phyloP scores from a whole-genome alignment of 352 stramenopile genomes.

The Phytophthora meadii region DNA sequence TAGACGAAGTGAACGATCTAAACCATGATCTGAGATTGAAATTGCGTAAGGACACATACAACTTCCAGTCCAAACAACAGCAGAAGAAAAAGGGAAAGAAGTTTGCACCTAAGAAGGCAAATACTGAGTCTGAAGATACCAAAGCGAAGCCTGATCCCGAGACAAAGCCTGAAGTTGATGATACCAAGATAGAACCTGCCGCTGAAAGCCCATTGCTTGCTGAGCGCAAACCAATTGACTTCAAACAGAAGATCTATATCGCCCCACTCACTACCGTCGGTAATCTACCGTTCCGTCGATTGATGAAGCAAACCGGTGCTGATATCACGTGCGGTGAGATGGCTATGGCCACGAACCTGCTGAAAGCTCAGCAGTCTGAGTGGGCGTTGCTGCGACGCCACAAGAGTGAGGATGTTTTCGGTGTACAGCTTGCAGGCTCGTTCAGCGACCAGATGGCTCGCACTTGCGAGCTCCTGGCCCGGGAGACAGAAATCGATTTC shows the following conservation, averaged over 20 bases:
- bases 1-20: constrained; percentile 86
- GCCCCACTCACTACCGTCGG: constrained; percentile 99
- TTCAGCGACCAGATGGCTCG: constrained; percentile 95
- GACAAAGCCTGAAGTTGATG: constrained; percentile 12
- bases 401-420: constrained; percentile 97
- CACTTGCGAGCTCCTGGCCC: constrained; percentile 93
- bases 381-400: constrained; percentile 98
- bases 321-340: constrained; percentile 99
- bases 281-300: constrained; percentile 98
- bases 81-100: constrained; percentile 72
- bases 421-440: constrained; percentile 96
- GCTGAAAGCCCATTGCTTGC: constrained; percentile 55
- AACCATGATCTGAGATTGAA: constrained; percentile 80
- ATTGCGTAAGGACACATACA: constrained; percentile 94
- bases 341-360: constrained; percentile 95
- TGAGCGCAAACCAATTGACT: constrained; percentile 95
- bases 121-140: constrained; percentile 3
- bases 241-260: constrained; percentile 98
- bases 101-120: neutral
- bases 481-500: constrained; percentile 96
- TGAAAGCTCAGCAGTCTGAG: constrained; percentile 95
- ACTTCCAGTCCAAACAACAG: constrained; percentile 80
- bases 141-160: constrained; percentile 4
- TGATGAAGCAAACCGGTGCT: constrained; percentile 97
- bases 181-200: constrained; percentile 36